Conservation (phyloP, 1,284 basidiomycete species). For the Marasmius fiardii region DNA sequence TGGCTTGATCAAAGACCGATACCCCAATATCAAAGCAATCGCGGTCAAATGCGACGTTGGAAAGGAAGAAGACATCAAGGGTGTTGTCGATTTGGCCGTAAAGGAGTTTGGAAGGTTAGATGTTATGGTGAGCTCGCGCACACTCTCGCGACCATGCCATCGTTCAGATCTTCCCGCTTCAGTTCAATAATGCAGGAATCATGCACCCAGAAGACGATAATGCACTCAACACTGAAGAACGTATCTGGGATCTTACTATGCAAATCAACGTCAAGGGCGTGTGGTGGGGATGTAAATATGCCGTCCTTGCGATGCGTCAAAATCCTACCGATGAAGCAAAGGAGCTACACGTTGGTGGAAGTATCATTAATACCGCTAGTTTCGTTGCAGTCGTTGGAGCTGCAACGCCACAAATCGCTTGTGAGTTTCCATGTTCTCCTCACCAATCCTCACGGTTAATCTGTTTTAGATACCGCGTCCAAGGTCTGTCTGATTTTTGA, state of each 20-base stretch:
- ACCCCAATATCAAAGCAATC: conserved; percentile 69
- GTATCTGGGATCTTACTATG: conserved; percentile 94
- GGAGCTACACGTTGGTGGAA: conserved; percentile 82
- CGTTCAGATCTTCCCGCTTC: background rate
- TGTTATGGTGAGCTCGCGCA: conserved; percentile 68
- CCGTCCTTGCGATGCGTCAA: conserved; percentile 91
- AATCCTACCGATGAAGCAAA: conserved; percentile 82
- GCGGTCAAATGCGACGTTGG: conserved; percentile 84
- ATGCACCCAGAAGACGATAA: conserved; percentile 96
- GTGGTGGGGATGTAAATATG: conserved; percentile 98
- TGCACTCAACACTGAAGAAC: conserved; percentile 93
- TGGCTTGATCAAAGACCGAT: conserved; percentile 61
- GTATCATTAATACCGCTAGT: conserved; percentile 96
- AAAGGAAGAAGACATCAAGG: conserved; percentile 84
- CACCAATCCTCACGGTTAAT: background rate
- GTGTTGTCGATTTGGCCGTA: conserved; percentile 77
- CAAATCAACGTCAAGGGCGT: conserved; percentile 96
- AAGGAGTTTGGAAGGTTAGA: conserved; percentile 87
- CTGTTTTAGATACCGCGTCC: conserved; percentile 71
- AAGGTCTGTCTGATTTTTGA: conserved; percentile 46
- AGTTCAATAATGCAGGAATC: conserved; percentile 94
- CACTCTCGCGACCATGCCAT: background rate
- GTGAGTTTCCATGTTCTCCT: conserved; percentile 44
- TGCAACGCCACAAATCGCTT: conserved; percentile 94
- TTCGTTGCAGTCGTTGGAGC: conserved; percentile 94